phyloP scores from a whole-genome alignment of 345 rosid species.

The Murraya koenigii region DNA sequence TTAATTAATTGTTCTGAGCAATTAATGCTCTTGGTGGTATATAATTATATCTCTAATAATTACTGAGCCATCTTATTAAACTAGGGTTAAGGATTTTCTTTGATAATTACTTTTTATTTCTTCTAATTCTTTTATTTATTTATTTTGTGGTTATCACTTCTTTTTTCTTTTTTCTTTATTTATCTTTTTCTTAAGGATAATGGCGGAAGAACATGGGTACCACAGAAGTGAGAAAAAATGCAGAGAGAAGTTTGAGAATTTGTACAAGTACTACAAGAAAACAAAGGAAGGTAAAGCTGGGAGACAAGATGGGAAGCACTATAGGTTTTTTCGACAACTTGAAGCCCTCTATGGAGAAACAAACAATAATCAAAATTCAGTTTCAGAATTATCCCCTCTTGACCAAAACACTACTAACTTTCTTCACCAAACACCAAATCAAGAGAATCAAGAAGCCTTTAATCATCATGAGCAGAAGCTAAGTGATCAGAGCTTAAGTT shows the following conservation, averaged over 20 bases:
- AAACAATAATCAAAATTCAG: constrained; percentile 19
- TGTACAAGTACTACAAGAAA: constrained; percentile 66
- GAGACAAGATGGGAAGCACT: constrained; percentile 60
- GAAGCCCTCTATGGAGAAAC: constrained; percentile 53
- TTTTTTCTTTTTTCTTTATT: background rate
- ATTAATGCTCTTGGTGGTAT: constrained; percentile 11
- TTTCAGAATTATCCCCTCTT: constrained; percentile 20
- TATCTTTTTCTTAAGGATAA: constrained; percentile 29
- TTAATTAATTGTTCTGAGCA: background rate
- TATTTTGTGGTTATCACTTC: background rate
- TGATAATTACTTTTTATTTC: background rate
- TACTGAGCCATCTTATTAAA: background rate
- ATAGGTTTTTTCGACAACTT: constrained; percentile 57
- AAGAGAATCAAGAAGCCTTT: constrained; percentile 23
- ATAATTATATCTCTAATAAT: constrained; percentile 7
- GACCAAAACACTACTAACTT: constrained; percentile 8
- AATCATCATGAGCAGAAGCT: constrained; percentile 8
- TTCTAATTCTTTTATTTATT: background rate
- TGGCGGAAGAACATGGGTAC: constrained; percentile 58
- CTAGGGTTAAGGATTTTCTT: background rate
- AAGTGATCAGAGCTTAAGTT: constrained; percentile 36
- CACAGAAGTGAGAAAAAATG: constrained; percentile 59
- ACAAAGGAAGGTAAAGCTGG: constrained; percentile 62
- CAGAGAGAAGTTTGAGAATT: constrained; percentile 60
- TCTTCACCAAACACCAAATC: constrained; percentile 18